These are phyloP conservation scores for Umbelopsis ramanniana DNA, from an alignment of 192 early-diverging fungal genomes.

Conservation along the genomic window DNA sequence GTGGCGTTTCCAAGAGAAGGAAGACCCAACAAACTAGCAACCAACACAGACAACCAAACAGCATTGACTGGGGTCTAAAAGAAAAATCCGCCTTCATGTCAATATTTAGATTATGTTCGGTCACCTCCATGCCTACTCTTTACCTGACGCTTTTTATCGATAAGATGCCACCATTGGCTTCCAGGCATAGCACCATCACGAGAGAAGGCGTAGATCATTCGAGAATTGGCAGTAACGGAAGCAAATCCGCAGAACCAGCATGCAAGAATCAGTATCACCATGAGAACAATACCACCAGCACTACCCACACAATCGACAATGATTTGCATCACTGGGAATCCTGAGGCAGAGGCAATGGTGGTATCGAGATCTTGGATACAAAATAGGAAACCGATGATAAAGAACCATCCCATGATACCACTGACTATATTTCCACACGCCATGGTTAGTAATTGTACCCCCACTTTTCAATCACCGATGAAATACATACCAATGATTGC, in stretches of 20 bases:
- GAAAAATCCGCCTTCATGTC: not conserved
- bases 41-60: conserved; percentile 49
- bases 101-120: not conserved
- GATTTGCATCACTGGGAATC: conserved; percentile 51
- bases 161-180: conserved; percentile 45
- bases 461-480: conserved; percentile 6
- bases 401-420: conserved; percentile 47
- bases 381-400: conserved; percentile 52
- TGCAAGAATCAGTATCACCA: conserved; percentile 46
- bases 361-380: conserved; percentile 50
- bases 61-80: conserved; percentile 46
- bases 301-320: conserved; percentile 50
- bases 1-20: conserved; percentile 40
- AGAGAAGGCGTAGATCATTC: conserved; percentile 59
- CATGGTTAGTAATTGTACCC: conserved; percentile 30
- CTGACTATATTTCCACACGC: conserved; percentile 35
- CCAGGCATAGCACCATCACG: conserved; percentile 59
- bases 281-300: conserved; percentile 45
- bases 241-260: conserved; percentile 57
- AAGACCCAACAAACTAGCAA: conserved; percentile 46
- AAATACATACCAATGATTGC: conserved; percentile 46
- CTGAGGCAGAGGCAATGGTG: conserved; percentile 35
- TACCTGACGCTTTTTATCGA: conserved; percentile 42
- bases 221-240: conserved; percentile 53
- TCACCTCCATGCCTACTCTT: not conserved